Evolutionary conservation across 2,329 filamentous ascomycete genomes (phyloP).

Genomic region (Arthrobotrys pseudoclavata): DNA sequence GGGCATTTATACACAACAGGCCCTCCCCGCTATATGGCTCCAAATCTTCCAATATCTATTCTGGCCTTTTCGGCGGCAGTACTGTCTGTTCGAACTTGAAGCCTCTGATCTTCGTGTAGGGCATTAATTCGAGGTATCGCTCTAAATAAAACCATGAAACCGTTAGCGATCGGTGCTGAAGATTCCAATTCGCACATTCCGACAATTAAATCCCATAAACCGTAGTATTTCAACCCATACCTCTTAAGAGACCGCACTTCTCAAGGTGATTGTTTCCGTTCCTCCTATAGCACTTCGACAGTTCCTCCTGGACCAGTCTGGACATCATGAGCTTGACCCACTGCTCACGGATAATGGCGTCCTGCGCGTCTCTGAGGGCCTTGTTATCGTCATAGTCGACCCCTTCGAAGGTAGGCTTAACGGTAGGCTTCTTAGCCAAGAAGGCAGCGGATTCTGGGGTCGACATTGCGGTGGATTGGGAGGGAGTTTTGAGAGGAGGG

Average conservation of each 20-base stretch:
- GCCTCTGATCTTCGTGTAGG: slow-evolving; percentile 81
- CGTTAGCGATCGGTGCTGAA: slow-evolving; percentile 3
- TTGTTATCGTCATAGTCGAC: slow-evolving; percentile 88
- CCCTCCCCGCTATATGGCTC: background rate
- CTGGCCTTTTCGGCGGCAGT: slow-evolving; percentile 27
- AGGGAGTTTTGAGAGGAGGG: slow-evolving; percentile 28
- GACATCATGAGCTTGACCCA: slow-evolving; percentile 94
- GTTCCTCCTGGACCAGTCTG: slow-evolving; percentile 82
- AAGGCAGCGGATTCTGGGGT: slow-evolving; percentile 86
- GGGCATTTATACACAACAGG: background rate
- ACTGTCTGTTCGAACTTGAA: slow-evolving; percentile 75
- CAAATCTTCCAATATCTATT: slow-evolving; percentile 20
- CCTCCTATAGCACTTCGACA: slow-evolving; percentile 86
- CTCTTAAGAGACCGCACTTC: slow-evolving; percentile 85
- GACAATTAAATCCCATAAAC: background rate
- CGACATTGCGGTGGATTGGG: slow-evolving; percentile 73
- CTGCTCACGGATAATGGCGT: slow-evolving; percentile 85
- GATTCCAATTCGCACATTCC: background rate
- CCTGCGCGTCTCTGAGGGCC: slow-evolving; percentile 84
- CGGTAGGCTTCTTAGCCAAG: slow-evolving; percentile 85
- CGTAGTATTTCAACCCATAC: slow-evolving; percentile 70
- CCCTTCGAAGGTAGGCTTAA: slow-evolving; percentile 85
- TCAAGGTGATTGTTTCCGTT: slow-evolving; percentile 90
- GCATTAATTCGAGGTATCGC: slow-evolving; percentile 82
- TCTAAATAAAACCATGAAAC: slow-evolving; percentile 69